Evolutionary conservation across 805 yeast species (phyloP).

Genomic region (Candida alai): DNA sequence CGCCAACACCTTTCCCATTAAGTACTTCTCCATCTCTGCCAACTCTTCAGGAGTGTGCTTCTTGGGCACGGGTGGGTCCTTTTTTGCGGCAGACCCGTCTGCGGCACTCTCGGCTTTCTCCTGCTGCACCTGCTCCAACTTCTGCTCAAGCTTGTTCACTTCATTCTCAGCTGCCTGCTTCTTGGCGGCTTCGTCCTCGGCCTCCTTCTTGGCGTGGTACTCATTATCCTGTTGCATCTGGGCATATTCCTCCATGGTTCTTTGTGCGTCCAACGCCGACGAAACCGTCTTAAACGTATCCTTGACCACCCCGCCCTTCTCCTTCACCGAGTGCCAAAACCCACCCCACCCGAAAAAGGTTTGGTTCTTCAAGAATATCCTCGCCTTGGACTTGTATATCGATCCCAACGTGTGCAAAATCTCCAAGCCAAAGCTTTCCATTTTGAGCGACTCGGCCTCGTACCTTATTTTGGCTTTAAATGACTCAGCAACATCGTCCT

Average conservation of each 20-base stretch:
- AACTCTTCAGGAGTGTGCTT: slow-evolving; percentile 53
- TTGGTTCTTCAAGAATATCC: slow-evolving; percentile 62
- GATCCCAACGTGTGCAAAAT: slow-evolving; percentile 73
- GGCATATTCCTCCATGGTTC: slow-evolving; percentile 68
- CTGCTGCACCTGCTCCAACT: slow-evolving; percentile 14
- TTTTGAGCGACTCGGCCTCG: slow-evolving; percentile 79
- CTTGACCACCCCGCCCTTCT: slow-evolving; percentile 68
- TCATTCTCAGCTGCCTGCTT: slow-evolving; percentile 17
- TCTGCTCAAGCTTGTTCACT: slow-evolving; percentile 16
- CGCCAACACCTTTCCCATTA: slow-evolving; percentile 75
- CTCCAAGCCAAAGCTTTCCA: slow-evolving; percentile 84
- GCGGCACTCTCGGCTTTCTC: slow-evolving; percentile 10
- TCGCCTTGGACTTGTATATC: slow-evolving; percentile 62
- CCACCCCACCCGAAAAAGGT: slow-evolving; percentile 65
- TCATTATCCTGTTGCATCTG: slow-evolving; percentile 59
- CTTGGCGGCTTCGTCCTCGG: slow-evolving; percentile 16
- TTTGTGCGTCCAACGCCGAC: slow-evolving; percentile 74
- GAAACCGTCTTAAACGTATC: slow-evolving; percentile 70
- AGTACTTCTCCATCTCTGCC: slow-evolving; percentile 67
- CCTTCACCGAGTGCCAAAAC: slow-evolving; percentile 63
- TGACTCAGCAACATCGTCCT: slow-evolving; percentile 38
- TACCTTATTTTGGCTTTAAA: slow-evolving; percentile 64
- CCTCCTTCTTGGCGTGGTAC: slow-evolving; percentile 37
- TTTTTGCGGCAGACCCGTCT: slow-evolving; percentile 7
- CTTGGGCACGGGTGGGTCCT: slow-evolving; percentile 23